A percentile compares a stretch with the other conserved stretches of the same genome.
These are phyloP conservation scores for Pseudogymnoascus sp. DNA, from an alignment of 2,329 filamentous ascomycete genomes.

Conservation along the genomic window DNA sequence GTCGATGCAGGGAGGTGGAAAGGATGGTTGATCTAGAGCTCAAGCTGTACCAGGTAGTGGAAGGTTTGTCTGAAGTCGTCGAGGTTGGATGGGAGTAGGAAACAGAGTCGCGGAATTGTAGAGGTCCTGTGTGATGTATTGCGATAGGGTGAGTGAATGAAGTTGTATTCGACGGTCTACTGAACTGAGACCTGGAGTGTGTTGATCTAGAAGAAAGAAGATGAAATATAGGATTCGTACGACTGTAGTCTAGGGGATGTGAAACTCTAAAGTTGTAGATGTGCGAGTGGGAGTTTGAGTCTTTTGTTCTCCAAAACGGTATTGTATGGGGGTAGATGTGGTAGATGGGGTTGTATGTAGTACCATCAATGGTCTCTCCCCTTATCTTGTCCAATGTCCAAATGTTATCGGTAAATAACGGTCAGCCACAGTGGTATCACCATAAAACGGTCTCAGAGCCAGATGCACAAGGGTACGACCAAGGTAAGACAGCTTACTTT, in stretches of 20 bases:
- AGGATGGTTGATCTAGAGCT: not conserved
- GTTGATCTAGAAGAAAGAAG: not conserved
- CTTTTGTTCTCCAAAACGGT: not conserved
- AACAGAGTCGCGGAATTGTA: not conserved
- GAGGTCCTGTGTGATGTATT: not conserved
- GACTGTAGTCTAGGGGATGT: not conserved
- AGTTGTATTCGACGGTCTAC: not conserved
- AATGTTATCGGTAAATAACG: constrained; percentile 6
- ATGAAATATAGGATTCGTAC: not conserved
- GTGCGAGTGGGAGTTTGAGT: not conserved
- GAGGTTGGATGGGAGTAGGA: not conserved
- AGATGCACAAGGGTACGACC: not conserved
- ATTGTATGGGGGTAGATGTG: not conserved
- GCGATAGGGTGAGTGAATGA: not conserved
- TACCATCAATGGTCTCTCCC: not conserved
- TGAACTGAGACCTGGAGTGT: not conserved
- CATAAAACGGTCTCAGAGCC: not conserved
- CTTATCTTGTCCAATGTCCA: not conserved
- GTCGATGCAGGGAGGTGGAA: not conserved
- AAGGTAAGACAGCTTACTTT: not conserved
- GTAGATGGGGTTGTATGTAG: not conserved
- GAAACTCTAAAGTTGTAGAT: not conserved
- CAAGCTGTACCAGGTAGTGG: not conserved
- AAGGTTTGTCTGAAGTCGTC: not conserved
- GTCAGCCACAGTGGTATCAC: not conserved